Evolutionary conservation across 805 yeast species (phyloP).

Genomic region (Hanseniaspora lachancei): DNA sequence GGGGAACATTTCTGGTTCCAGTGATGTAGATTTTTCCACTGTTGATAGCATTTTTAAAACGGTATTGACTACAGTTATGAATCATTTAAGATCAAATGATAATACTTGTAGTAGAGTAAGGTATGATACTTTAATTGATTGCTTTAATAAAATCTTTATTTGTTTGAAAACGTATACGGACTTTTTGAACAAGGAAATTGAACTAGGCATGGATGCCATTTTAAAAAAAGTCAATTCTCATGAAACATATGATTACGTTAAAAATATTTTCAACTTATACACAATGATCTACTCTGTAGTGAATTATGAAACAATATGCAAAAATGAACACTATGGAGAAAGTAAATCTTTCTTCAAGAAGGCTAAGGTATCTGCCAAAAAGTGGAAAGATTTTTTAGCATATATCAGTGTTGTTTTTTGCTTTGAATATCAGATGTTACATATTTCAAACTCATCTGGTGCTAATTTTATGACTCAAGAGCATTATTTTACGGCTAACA

Average conservation of each 20-base stretch:
- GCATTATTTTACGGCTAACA: slow-evolving; percentile 26
- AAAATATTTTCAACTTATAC: slow-evolving; percentile 23
- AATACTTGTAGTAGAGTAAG: slow-evolving; percentile 29
- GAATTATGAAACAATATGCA: slow-evolving; percentile 40
- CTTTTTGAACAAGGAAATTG: not conserved
- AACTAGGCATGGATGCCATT: slow-evolving; percentile 10
- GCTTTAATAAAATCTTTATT: slow-evolving; percentile 14
- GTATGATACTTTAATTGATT: slow-evolving; percentile 29
- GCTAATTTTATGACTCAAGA: not conserved
- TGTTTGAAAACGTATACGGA: slow-evolving; percentile 26
- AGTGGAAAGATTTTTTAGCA: slow-evolving; percentile 35
- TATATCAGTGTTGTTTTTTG: slow-evolving; percentile 21
- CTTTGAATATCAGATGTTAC: slow-evolving; percentile 12
- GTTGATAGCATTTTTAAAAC: slow-evolving; percentile 40
- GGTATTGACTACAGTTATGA: slow-evolving; percentile 35
- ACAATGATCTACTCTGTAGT: slow-evolving; percentile 38
- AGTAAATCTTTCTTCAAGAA: slow-evolving; percentile 31
- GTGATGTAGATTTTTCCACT: slow-evolving; percentile 22
- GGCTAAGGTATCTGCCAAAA: slow-evolving; percentile 33
- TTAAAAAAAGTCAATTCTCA: not conserved
- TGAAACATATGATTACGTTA: slow-evolving; percentile 14
- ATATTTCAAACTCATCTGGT: not conserved
- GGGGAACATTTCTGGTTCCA: slow-evolving; percentile 34
- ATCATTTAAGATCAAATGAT: slow-evolving; percentile 27
- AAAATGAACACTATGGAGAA: slow-evolving; percentile 25